Base-by-base conservation (phyloP, 805 yeast genomes). In the Candida vartiovaarae region DNA sequence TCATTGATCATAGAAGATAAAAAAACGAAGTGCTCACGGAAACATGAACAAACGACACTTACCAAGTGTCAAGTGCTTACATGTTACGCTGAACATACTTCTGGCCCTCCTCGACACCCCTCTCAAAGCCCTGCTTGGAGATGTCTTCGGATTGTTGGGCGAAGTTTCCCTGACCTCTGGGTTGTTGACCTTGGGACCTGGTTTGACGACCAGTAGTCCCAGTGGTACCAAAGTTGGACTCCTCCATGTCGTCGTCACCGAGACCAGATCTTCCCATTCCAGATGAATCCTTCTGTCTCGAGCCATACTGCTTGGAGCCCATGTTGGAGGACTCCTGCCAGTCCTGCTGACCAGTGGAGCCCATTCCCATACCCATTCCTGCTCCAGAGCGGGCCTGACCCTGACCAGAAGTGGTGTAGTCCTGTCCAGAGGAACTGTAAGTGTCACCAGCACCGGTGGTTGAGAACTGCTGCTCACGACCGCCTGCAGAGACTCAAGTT, bases 31-130 rank as follows among this genome's bases (percentile, higher is more conserved):
- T 26, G 33, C 10, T 32, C 28, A 26, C 28, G 11, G 28, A 35
- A 35, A 24, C 23, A 20, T 35, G 10, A 24, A 24, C 29, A 35
- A 10, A 34, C 26, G n/a, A 15, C 25, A 20, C n/a, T 15, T 7
- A 20, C 3, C 24, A 20, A 24, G 7, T 24, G 37, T 24, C 24
- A 24, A 3, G 20, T 20, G 25, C 41, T 48, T 39, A 57, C 36
- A 57, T 33, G 56, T 57, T 57, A 45, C 60, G 56, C 44, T 42
- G 43, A 35, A 57, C 52, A 31, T 55, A 57, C 52, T 55, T 52
- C 42, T 54, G 48, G 10, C 55, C 59, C 43, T 55, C 57, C 32
- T 52, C 39, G 15, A 47, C 49, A 32, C 53, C 54, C 29, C 42
- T 44, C 26, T 54, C 57, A 32, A 50, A 50, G 5, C 52, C 59